Evolutionary conservation across 495 filamentous ascomycete genomes (phyloP).

Genomic region (Letharia lupina): DNA sequence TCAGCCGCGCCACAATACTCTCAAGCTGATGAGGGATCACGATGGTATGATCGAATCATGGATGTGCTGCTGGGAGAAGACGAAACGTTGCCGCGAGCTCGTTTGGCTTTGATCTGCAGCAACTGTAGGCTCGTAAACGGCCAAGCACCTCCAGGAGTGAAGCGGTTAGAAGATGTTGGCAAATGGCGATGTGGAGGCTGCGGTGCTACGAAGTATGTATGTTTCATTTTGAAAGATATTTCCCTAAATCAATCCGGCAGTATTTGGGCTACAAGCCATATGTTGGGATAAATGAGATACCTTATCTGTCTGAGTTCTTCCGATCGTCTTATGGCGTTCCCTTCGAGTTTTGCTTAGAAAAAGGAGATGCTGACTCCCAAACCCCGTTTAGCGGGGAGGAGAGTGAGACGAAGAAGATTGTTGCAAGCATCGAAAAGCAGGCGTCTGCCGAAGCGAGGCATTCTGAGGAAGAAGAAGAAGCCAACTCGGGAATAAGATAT

Average conservation of each 20-base stretch:
- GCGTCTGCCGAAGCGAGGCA: conserved; percentile 12
- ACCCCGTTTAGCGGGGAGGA: conserved; percentile 42
- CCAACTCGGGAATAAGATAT: neutral
- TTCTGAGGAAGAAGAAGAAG: neutral
- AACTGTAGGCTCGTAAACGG: conserved; percentile 88
- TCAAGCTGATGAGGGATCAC: conserved; percentile 43
- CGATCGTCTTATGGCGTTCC: neutral
- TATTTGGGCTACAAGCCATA: neutral
- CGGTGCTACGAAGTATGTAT: conserved; percentile 72
- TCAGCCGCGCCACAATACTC: conserved; percentile 37
- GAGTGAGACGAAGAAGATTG: conserved; percentile 57
- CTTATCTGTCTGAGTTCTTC: neutral
- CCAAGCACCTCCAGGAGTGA: conserved; percentile 83
- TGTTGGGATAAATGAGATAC: neutral
- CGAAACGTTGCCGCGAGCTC: conserved; percentile 84
- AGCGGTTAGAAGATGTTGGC: conserved; percentile 69
- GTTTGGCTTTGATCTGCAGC: conserved; percentile 77
- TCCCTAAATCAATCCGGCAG: neutral
- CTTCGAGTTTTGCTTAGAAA: conserved; percentile 29
- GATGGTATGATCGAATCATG: conserved; percentile 91
- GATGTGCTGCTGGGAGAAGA: conserved; percentile 93
- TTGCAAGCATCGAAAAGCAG: conserved; percentile 35
- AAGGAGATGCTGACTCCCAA: neutral
- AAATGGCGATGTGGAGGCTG: conserved; percentile 85
- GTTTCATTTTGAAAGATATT: conserved; percentile 55